Evolutionary conservation across 2,329 filamentous ascomycete genomes (phyloP), one percentile per base, ranked within the genome.

Genomic region (Ceratocystis ficicola): DNA sequence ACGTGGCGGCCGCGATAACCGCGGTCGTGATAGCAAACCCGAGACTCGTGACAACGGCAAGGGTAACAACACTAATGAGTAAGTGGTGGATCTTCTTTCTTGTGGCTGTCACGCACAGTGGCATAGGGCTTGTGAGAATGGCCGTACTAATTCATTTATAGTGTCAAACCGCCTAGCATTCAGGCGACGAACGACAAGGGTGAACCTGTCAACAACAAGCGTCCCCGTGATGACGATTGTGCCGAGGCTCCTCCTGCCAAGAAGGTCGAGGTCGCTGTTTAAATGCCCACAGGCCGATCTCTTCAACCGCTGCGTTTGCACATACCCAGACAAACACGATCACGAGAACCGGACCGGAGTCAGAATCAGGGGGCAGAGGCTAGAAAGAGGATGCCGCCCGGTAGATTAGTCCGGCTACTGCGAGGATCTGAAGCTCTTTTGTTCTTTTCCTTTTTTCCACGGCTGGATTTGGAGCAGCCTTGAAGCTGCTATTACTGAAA

Each of bases 201-300:
- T 30, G 74, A 76, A 68, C 70, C 71, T 25, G 71, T 70, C 36
- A 81, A 79, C 69, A 77, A 76, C 72, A 85, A 86, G 77, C 82
- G 83, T 65, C 69, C 76, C 41, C 80, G 82, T 65, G 82, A 84
- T 8, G 81, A 83, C 7, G 81, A 81, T 36, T 76, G 72, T 57
- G 73, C 71, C 36, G 70, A 72, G 3, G 70, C 71, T 12, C 77
- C 78, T 66, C 81, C 78, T 36, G 78, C 82, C 22, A 87, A 87
- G 79, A 87, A 86, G 77, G 79, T 84, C 50, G 82, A 86, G 76
- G 72, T 76, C 59, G 73, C 74, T 46, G 69, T 70, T 63, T 68
- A 67, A 67, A 46, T 52, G 59, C 46, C 59, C 46, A 66, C 48
- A 15, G 46, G 63, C 63, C 59, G 52, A 36, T 30, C 22, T 7